A percentile compares a stretch with the other conserved stretches of the same genome.
Conservation (phyloP, 345 rosid genomes). For the Pelargonium nanum region DNA sequence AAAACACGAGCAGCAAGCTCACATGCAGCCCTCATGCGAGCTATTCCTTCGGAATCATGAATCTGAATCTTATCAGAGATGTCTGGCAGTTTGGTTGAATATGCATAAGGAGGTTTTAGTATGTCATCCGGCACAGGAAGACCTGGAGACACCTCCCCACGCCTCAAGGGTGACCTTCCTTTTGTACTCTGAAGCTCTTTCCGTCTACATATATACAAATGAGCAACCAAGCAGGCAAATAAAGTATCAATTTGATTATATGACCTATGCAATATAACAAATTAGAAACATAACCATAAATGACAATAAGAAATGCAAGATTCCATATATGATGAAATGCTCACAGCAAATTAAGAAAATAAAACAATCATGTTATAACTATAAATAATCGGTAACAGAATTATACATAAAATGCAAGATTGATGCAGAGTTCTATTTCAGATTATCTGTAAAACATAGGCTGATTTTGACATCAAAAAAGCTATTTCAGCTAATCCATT, state of each 20-base stretch:
- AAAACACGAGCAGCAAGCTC: constrained; percentile 90
- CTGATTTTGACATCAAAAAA: neutral
- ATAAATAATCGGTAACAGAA: neutral
- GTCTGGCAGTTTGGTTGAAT: constrained; percentile 50
- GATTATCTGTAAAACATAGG: neutral
- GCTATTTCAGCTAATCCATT: too few relatives aligned
- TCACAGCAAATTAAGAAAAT: too few relatives aligned
- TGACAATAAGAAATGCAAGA: neutral
- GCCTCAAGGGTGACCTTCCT: constrained; percentile 47
- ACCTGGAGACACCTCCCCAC: constrained; percentile 63
- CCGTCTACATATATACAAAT: constrained; percentile 26
- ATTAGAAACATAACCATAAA: neutral
- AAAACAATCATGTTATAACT: neutral
- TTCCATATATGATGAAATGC: too few relatives aligned
- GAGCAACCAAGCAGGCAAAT: constrained; percentile 2
- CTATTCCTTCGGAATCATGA: constrained; percentile 65
- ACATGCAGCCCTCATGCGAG: constrained; percentile 71
- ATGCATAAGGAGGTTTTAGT: constrained; percentile 55
- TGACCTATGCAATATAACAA: neutral
- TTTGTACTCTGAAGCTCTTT: constrained; percentile 35
- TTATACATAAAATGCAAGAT: too few relatives aligned
- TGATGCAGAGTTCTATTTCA: neutral
- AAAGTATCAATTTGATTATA: neutral
- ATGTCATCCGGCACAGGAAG: constrained; percentile 67
- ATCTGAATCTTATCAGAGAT: constrained; percentile 51